Conservation (phyloP, 441 rosid genomes). For the Biscutella laevigata region DNA sequence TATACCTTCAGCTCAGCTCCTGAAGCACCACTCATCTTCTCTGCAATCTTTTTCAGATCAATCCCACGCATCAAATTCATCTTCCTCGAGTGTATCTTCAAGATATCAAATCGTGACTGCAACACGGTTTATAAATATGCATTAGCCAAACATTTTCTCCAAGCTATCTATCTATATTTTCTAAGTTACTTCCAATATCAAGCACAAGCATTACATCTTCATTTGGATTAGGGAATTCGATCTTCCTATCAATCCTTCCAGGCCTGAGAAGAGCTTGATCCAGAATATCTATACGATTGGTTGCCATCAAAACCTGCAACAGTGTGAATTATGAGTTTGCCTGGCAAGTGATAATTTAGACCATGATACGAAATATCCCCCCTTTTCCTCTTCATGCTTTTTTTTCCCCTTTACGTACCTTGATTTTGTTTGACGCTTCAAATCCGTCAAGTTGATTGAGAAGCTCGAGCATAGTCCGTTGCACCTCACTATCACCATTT, state of each 20-base stretch:
- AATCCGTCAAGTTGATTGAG: slow-evolving; percentile 95
- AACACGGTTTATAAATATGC: neutral
- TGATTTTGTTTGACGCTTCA: slow-evolving; percentile 93
- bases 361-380: too few species aligned
- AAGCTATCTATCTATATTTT: too few species aligned
- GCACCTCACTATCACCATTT: slow-evolving; percentile 92
- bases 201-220: slow-evolving; percentile 46
- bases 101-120: slow-evolving; percentile 73
- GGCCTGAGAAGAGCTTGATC: slow-evolving; percentile 97
- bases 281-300: slow-evolving; percentile 88
- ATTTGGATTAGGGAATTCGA: slow-evolving; percentile 94
- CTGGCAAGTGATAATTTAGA: neutral
- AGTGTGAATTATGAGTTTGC: neutral
- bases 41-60: slow-evolving; percentile 80
- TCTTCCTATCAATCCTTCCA: slow-evolving; percentile 91
- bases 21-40: slow-evolving; percentile 90
- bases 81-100: slow-evolving; percentile 77
- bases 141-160: neutral
- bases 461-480: slow-evolving; percentile 93
- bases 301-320: slow-evolving; percentile 83
- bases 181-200: neutral
- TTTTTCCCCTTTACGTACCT: slow-evolving; percentile 32
- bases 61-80: slow-evolving; percentile 92
- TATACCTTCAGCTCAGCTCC: slow-evolving; percentile 86
- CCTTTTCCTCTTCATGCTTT: neutral